Conservation (phyloP, 805 yeast genomes). For the Sugiyamaella americana region DNA sequence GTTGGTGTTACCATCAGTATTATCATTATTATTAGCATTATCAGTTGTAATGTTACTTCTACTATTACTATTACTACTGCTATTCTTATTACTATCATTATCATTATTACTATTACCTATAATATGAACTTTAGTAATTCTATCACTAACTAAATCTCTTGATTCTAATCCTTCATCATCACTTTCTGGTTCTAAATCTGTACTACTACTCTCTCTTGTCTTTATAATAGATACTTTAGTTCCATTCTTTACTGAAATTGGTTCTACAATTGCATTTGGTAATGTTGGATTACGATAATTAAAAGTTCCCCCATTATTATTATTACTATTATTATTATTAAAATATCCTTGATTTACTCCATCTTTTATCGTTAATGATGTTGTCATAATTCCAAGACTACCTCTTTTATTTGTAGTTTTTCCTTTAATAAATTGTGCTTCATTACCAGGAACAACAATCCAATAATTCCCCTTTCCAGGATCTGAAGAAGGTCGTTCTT, state of each 20-base stretch:
- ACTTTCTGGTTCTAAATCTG: constrained; percentile 16
- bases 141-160: not conserved
- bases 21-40: too few species aligned
- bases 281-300: not conserved
- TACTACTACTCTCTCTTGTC: constrained; percentile 13
- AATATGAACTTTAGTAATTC: not conserved
- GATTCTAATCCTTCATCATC: constrained; percentile 2
- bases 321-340: constrained; percentile 4
- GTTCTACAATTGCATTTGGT: constrained; percentile 7
- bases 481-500: constrained; percentile 69
- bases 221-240: not conserved
- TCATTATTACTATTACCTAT: not conserved
- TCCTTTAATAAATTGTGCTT: constrained; percentile 60
- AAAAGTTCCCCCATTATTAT: not conserved
- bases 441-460: constrained; percentile 81
- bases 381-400: not conserved
- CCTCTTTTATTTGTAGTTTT: constrained; percentile 4
- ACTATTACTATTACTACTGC: not conserved
- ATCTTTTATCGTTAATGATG: not conserved
- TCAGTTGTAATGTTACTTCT: not conserved
- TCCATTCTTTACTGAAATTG: constrained; percentile 9
- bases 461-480: constrained; percentile 76
- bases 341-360: not conserved
- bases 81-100: not conserved
- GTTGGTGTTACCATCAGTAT: not conserved